Conservation (phyloP, 169 alveolate species). For the Neospora caninum region DNA sequence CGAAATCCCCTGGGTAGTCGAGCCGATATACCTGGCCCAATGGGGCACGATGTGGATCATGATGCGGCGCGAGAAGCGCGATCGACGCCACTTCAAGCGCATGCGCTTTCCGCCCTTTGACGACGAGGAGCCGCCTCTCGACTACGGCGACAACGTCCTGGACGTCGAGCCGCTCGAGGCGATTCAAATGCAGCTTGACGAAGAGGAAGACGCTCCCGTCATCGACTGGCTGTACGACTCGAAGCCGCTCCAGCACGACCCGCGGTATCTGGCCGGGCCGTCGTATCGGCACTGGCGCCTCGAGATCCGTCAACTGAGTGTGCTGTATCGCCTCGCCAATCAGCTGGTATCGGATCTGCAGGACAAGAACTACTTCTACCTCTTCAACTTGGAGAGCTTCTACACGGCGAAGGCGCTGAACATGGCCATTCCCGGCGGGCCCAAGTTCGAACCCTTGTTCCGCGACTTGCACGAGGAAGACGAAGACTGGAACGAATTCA, state of each 20-base stretch:
- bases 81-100: conserved; percentile 99
- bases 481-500: conserved; percentile 99
- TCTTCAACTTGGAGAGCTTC: conserved; percentile 96
- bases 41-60: conserved; percentile 99
- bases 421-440: conserved; percentile 99
- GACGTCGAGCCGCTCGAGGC: conserved; percentile 99
- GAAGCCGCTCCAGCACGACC: conserved; percentile 73
- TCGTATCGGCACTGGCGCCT: conserved; percentile 95
- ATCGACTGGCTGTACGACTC: conserved; percentile 98
- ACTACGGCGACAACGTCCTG: conserved; percentile 98
- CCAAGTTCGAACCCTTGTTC: conserved; percentile 99
- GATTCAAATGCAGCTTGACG: conserved; percentile 97
- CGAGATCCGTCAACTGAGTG: conserved; percentile 96
- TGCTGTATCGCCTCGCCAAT: conserved; percentile 96
- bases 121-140: conserved; percentile 99
- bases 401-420: conserved; percentile 99
- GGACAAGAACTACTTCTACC: conserved; percentile 94
- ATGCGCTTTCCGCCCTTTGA: conserved; percentile 99
- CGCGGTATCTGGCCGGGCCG: conserved; percentile 85
- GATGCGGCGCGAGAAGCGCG: conserved; percentile 98
- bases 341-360: conserved; percentile 96
- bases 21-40: conserved; percentile 99
- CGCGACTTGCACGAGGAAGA: conserved; percentile 97
- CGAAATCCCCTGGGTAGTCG: conserved; percentile 99
- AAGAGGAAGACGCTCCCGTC: conserved; percentile 98